These are phyloP conservation scores for Adansonia gregorii DNA, from an alignment of 441 rosid species.

Conservation along the genomic window DNA sequence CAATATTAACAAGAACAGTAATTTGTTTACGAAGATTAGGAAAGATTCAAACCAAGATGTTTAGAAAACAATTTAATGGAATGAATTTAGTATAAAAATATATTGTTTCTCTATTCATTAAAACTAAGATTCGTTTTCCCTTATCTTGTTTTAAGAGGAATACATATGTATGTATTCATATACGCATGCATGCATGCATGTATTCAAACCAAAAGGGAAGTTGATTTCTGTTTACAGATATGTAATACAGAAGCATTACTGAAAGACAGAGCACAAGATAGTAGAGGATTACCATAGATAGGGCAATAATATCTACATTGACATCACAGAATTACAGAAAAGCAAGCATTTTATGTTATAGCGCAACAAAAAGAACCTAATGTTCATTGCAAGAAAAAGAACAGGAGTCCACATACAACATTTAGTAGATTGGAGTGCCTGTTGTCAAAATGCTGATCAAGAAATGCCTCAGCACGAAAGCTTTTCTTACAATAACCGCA, in stretches of 20 bases:
- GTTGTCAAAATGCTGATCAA: conserved; percentile 81
- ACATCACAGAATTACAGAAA: neutral
- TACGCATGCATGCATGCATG: too few relatives aligned
- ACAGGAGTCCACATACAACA: conserved; percentile 59
- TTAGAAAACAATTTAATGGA: conserved; percentile 8
- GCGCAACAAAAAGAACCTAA: conserved; percentile 15
- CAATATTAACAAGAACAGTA: conserved; percentile 21
- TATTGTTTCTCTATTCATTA: conserved; percentile 5
- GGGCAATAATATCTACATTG: neutral
- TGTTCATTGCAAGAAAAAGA: conserved; percentile 26
- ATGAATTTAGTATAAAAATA: neutral
- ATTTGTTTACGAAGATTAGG: neutral
- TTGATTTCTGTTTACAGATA: neutral
- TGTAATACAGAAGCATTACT: neutral
- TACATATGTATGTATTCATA: too few relatives aligned
- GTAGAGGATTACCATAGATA: neutral
- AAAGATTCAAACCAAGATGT: neutral
- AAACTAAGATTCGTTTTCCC: neutral
- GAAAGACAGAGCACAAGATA: conserved; percentile 11
- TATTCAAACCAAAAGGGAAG: neutral
- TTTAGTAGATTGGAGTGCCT: conserved; percentile 83
- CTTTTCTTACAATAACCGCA: conserved; percentile 97
- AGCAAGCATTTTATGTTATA: neutral
- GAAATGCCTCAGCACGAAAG: conserved; percentile 80
- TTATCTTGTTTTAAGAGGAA: neutral